Evolutionary conservation across 129 eudicot species (phyloP), one percentile per base, ranked within the genome.

Genomic region (Chrysanthemum lavandulifolium): DNA sequence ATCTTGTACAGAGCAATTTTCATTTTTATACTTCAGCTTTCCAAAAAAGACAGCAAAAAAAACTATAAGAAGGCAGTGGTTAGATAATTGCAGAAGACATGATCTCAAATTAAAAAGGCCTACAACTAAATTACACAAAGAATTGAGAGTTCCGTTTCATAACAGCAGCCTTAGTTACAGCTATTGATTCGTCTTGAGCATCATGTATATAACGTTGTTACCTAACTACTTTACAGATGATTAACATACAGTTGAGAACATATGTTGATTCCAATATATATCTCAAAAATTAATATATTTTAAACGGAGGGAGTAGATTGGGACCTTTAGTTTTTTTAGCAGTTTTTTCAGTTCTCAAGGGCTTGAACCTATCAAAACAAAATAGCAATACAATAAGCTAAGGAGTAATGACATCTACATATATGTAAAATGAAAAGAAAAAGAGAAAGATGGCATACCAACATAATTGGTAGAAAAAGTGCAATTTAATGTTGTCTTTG

Each of bases 1-100:
- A 48, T 95, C 99, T 84, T 94, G 97, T 59, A 84, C 91, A 12
- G 96, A 87, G 78, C 80, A 81, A 60, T 62, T 84, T 59, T 95
- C 96, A 76, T 86, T 87, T 73, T 95, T 90, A 50, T 83, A 84
- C 80, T 95, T 95, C 56, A 95, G 76, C 82, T 95, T 95, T 31
- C 99, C 99, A 5, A 61, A 21, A 21, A 21, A 21, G 23, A 21
- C 23, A 21, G 23, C 23, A 21, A 21, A 21, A 21, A 21, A 21
- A 21, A 21, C 23, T 21, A 21, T 21, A 21, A 21, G 23, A 21
- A 21, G 23, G 23, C 23, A 21, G 23, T 21, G 23, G 23, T 21
- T 21, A 21, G 23, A 21, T 21, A 21, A 21, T 21, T 21, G 23
- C 23, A 21, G 23, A 21, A 21, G 23, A 21, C 23, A 21, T 21